Conservation (phyloP, 306 rosid genomes). For the Glycyrrhiza uralensis region DNA sequence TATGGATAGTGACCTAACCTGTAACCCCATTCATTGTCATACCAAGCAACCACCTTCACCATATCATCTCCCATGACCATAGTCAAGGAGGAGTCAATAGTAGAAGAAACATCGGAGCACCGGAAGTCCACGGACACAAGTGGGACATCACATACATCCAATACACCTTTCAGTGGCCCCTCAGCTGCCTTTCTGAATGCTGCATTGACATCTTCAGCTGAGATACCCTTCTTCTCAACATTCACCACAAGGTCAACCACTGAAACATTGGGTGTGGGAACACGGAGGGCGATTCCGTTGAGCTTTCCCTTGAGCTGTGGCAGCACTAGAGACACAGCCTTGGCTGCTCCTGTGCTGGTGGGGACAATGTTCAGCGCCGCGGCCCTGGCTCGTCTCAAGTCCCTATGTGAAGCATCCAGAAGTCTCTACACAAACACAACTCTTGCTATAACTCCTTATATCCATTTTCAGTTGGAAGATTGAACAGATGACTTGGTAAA, state of each 20-base stretch:
- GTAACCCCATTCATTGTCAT: conserved; percentile 99
- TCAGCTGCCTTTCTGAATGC: conserved; percentile 93
- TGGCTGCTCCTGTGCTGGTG: conserved; percentile 99
- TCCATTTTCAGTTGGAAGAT: neutral
- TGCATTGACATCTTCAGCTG: conserved; percentile 90
- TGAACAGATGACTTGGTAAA: neutral
- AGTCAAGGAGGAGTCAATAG: conserved; percentile 88
- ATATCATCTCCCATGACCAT: conserved; percentile 99
- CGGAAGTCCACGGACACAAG: conserved; percentile 94
- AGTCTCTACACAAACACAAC: conserved; percentile 60
- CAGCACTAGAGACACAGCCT: conserved; percentile 90
- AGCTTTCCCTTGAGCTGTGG: conserved; percentile 97
- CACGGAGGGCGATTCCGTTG: conserved; percentile 93
- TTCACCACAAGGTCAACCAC: conserved; percentile 93
- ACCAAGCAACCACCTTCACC: conserved; percentile 99
- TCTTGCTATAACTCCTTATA: neutral
- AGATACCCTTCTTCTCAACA: conserved; percentile 77
- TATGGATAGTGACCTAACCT: conserved; percentile 51
- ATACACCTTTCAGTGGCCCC: conserved; percentile 76
- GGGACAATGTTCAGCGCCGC: conserved; percentile 98
- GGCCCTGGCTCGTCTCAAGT: conserved; percentile 93
- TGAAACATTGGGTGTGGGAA: conserved; percentile 94
- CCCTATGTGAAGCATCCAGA: conserved; percentile 96
- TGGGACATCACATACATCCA: conserved; percentile 93
- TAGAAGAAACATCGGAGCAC: conserved; percentile 85